A percentile compares a stretch with the other conserved stretches of the same genome.
phyloP scores from a whole-genome alignment of 2,329 filamentous ascomycete species.

The Diaporthe humulicola region DNA sequence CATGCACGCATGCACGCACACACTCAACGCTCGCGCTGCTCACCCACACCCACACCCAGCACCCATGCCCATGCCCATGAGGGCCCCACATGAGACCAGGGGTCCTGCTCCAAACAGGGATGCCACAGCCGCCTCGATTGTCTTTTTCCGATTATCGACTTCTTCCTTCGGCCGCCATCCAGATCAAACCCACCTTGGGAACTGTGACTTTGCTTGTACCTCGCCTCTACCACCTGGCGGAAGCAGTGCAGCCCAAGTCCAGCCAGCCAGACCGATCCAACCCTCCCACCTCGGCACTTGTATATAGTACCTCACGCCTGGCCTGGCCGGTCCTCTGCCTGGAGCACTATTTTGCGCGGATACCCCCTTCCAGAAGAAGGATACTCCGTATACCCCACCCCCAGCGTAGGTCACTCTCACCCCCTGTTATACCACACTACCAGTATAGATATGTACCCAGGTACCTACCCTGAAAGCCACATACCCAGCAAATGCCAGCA shows the following conservation, averaged over 20 bases:
- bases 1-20: constrained; percentile 18
- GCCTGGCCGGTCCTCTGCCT: not conserved
- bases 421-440: not conserved
- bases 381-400: constrained; percentile 19
- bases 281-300: constrained; percentile 7
- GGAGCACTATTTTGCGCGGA: constrained; percentile 18
- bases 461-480: constrained; percentile 1
- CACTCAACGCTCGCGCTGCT: not conserved
- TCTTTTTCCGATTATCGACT: constrained; percentile 30
- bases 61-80: too few relatives aligned
- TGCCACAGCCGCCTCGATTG: constrained; percentile 26
- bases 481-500: not conserved
- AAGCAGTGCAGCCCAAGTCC: not conserved
- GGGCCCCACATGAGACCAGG: constrained; percentile 3
- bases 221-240: not conserved
- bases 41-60: not conserved
- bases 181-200: not conserved
- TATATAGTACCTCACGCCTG: not conserved
- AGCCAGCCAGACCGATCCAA: not conserved
- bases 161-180: constrained; percentile 5
- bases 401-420: not conserved
- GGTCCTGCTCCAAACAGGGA: constrained; percentile 9
- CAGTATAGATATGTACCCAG: too few relatives aligned
- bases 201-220: not conserved
- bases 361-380: constrained; percentile 1